A percentile compares a stretch with the other conserved stretches of the same genome.
Conservation (phyloP, 352 stramenopile genomes). For the Ophiocytium majus region DNA sequence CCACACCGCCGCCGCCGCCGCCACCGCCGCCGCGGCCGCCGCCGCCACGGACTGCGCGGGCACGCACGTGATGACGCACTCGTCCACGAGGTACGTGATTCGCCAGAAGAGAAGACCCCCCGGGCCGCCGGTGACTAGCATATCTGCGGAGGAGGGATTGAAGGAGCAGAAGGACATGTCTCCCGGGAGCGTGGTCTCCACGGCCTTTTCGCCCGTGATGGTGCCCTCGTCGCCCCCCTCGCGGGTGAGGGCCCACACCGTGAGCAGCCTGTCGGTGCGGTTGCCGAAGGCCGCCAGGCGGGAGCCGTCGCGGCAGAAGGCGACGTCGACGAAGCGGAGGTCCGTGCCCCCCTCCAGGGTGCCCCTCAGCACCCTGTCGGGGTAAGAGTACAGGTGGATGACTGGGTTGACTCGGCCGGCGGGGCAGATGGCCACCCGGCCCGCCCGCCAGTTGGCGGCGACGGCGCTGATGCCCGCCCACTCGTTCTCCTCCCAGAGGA, state of each 20-base stretch:
- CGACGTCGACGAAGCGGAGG: slow-evolving; percentile 37
- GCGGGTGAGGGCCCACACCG: slow-evolving; percentile 47
- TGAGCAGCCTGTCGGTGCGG: slow-evolving; percentile 45
- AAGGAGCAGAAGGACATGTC: slow-evolving; percentile 54
- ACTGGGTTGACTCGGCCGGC: slow-evolving; percentile 47
- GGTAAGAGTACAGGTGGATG: slow-evolving; percentile 52
- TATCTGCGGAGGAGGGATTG: slow-evolving; percentile 43
- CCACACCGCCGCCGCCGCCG: not conserved
- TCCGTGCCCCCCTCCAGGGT: slow-evolving; percentile 45
- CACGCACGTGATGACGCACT: slow-evolving; percentile 40
- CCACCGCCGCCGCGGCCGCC: not conserved
- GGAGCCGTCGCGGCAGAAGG: slow-evolving; percentile 44
- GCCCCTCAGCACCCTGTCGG: slow-evolving; percentile 29
- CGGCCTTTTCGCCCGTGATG: slow-evolving; percentile 46
- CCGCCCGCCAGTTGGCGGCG: slow-evolving; percentile 47
- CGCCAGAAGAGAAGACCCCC: slow-evolving; percentile 48
- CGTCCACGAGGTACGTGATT: slow-evolving; percentile 48
- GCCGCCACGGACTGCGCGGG: not conserved
- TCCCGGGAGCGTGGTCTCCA: slow-evolving; percentile 47
- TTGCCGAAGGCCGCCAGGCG: slow-evolving; percentile 50
- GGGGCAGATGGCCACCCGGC: slow-evolving; percentile 43
- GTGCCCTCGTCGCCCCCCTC: slow-evolving; percentile 25
- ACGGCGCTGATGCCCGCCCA: slow-evolving; percentile 53
- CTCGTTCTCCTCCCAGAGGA: slow-evolving; percentile 55
- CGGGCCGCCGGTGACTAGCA: slow-evolving; percentile 45